Conservation (phyloP, 2,329 filamentous ascomycete genomes). For the Metarhizium robertsii region DNA sequence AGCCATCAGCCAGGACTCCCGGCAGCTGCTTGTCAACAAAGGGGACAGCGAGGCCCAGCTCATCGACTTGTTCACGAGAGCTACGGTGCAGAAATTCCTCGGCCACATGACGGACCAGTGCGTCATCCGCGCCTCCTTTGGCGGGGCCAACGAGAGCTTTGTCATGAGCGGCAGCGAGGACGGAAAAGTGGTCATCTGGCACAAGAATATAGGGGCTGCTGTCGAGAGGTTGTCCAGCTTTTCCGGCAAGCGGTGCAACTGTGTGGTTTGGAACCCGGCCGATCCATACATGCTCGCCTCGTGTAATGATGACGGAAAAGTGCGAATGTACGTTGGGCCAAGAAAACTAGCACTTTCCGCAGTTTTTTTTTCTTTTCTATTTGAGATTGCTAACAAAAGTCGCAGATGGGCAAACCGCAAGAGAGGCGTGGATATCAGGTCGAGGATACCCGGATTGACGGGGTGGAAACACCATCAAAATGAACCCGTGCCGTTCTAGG, state of each 20-base stretch:
- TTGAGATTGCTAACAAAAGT: neutral
- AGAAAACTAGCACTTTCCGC: neutral
- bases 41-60: constrained; percentile 68
- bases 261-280: constrained; percentile 79
- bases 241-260: constrained; percentile 62
- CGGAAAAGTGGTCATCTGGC: constrained; percentile 76
- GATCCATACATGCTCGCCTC: constrained; percentile 82
- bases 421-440: neutral
- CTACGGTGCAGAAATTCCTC: constrained; percentile 63
- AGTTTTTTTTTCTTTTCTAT: neutral
- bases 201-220: constrained; percentile 68
- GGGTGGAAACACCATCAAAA: neutral
- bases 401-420: neutral
- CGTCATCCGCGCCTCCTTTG: constrained; percentile 76
- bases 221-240: constrained; percentile 74
- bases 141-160: constrained; percentile 86
- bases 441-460: neutral
- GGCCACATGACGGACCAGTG: constrained; percentile 68
- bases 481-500: neutral
- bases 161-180: constrained; percentile 85
- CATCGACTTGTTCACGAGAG: constrained; percentile 65
- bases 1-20: constrained; percentile 72
- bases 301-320: constrained; percentile 76
- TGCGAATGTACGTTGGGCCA: constrained; percentile 64
- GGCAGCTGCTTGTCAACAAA: constrained; percentile 73